Base-by-base conservation (phyloP, 768 basidiomycete genomes). In the Pleurotus ostreatus region DNA sequence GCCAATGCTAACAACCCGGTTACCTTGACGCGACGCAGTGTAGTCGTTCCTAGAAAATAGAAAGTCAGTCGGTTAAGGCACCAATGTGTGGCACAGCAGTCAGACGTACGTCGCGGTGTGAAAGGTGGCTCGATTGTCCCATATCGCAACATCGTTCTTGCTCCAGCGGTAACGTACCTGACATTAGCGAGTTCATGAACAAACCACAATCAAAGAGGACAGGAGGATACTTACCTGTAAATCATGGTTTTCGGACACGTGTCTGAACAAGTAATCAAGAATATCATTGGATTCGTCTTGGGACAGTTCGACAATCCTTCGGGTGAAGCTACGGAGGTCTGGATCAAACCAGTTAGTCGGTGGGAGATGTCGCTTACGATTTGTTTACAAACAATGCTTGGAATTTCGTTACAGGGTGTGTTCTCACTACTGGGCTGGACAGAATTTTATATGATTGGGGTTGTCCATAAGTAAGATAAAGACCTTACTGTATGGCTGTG, bases 351-450 rank as follows among this genome's bases (percentile, higher is more conserved):
- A 34, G 30, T 34, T 9, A 3, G 30, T 11, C 30, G 8, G 3
- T 34, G 4, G 30, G 30, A 34, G 38, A 15, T 13, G 22, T 60
- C 72, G n/a, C 15, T 53, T 51, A 78, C 77, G 64, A 72, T 62
- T 67, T 71, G 70, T 84, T 85, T 47, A 85, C 80, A 58, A 78
- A 85, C 9, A 85, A 62, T 0, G 75, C 67, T 62, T 81, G 82
- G 72, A 76, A 84, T 3, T 83, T 83, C 0, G 83, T 85, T 4
- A 86, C 78, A 16, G 83, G 83, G 60, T 83, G 75, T 5, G 80
- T 82, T 26, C 82, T 68, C 51, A 84, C 75, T 55, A 84, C 78
- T 6, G 79, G 79, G 49, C 74, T 76, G 47, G 7, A 18, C 7
- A 38, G 43, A 43, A 16, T 49, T 4, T 34, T 34, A 46, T 57